phyloP scores from a whole-genome alignment of 176 grass and related monocot species.

The Aegilops umbellulata region DNA sequence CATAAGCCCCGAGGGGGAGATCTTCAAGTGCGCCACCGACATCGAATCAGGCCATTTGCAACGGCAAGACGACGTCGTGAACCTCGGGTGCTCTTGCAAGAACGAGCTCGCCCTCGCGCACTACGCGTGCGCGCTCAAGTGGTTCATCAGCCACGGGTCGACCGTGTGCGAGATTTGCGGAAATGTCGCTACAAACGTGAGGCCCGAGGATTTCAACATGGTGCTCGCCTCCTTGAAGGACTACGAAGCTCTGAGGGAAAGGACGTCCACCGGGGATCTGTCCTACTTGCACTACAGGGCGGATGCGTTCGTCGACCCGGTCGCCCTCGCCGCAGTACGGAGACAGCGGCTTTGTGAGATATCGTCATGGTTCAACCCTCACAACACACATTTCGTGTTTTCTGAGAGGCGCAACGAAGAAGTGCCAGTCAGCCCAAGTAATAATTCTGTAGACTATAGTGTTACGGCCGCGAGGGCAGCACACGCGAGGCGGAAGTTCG shows the following conservation, averaged over 20 bases:
- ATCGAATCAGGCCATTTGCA: constrained; percentile 64
- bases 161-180: constrained; percentile 86
- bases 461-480: constrained; percentile 24
- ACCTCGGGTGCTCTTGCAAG: constrained; percentile 92
- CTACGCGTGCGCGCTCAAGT: constrained; percentile 91
- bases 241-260: constrained; percentile 70
- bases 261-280: constrained; percentile 61
- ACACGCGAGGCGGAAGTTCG: constrained; percentile 51
- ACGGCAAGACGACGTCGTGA: constrained; percentile 52
- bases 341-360: constrained; percentile 87
- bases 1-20: constrained; percentile 74
- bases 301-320: constrained; percentile 55
- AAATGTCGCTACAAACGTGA: constrained; percentile 54
- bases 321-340: constrained; percentile 73
- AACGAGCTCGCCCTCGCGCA: constrained; percentile 80
- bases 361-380: constrained; percentile 85
- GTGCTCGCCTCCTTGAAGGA: constrained; percentile 76
- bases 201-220: constrained; percentile 71
- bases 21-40: constrained; percentile 69
- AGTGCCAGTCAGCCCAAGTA: constrained; percentile 39
- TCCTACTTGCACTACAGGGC: constrained; percentile 36
- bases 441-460: constrained; percentile 43
- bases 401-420: constrained; percentile 50
- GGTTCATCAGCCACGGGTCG: constrained; percentile 89
- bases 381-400: constrained; percentile 43